Evolutionary conservation across 1,139 yeast species (phyloP).

Genomic region (Yamadazyma spencermartinsiae): DNA sequence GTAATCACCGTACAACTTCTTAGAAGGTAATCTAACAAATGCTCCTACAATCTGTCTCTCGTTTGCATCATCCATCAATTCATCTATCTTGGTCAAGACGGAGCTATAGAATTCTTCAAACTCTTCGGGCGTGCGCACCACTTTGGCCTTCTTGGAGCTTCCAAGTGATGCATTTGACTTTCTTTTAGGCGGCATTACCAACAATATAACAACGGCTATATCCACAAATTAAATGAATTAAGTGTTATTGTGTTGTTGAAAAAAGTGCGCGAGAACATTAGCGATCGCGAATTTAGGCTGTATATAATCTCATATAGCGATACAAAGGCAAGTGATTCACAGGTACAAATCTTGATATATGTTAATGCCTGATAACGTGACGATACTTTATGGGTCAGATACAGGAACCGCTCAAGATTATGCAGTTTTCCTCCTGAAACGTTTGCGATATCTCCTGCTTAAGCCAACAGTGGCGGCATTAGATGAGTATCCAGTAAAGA

Average conservation of each 20-base stretch:
- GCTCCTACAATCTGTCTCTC: conserved; percentile 46
- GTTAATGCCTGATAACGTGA: conserved; percentile 25
- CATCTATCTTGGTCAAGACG: conserved; percentile 25
- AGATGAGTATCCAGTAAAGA: conserved; percentile 62
- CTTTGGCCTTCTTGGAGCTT: conserved; percentile 12
- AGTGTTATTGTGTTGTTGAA: too few relatives aligned
- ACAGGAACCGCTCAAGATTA: conserved; percentile 91
- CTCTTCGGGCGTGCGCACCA: conserved; percentile 22
- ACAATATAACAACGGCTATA: background rate
- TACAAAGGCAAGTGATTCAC: too few relatives aligned
- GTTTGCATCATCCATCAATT: conserved; percentile 33
- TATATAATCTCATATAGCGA: too few relatives aligned
- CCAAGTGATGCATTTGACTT: conserved; percentile 18
- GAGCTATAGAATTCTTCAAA: conserved; percentile 27
- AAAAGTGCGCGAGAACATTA: too few relatives aligned
- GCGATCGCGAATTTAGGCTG: too few relatives aligned
- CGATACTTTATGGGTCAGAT: conserved; percentile 85
- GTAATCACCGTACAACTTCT: conserved; percentile 80
- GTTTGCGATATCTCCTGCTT: conserved; percentile 57
- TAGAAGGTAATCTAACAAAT: conserved; percentile 70
- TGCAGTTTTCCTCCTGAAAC: conserved; percentile 63
- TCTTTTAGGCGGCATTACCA: conserved; percentile 28
- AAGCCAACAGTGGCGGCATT: conserved; percentile 52
- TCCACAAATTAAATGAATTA: too few relatives aligned
- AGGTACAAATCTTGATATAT: background rate